A percentile compares a stretch with the other conserved stretches of the same genome.
Conservation (phyloP, 2,329 filamentous ascomycete genomes). For the Penicillium sp. region DNA sequence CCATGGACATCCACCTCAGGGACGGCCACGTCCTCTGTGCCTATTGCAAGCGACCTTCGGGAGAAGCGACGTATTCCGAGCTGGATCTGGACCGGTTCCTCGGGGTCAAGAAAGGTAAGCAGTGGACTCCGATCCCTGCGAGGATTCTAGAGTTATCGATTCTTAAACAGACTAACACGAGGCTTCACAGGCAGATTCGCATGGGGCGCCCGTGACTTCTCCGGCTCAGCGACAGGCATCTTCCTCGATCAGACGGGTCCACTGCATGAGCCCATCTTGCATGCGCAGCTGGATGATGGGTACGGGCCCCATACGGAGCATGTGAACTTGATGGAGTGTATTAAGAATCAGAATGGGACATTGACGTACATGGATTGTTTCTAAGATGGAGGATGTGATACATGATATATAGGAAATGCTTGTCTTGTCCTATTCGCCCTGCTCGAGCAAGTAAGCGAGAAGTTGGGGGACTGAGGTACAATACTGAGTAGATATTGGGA, state of each 20-base stretch:
- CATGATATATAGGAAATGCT: neutral
- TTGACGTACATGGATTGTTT: slow-evolving; percentile 22
- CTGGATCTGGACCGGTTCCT: slow-evolving; percentile 18
- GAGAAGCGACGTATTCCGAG: slow-evolving; percentile 19
- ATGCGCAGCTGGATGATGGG: slow-evolving; percentile 13
- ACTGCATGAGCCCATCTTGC: slow-evolving; percentile 15
- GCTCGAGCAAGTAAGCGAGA: neutral
- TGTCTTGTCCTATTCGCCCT: neutral
- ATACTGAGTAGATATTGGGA: neutral
- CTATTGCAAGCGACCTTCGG: slow-evolving; percentile 16
- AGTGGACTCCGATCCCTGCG: neutral
- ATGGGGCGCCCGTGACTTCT: slow-evolving; percentile 17
- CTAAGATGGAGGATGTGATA: slow-evolving; percentile 1
- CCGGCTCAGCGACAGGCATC: slow-evolving; percentile 8
- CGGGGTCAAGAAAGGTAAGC: slow-evolving; percentile 18
- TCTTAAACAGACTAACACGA: neutral
- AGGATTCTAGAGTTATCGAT: neutral
- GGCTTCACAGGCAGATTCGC: slow-evolving; percentile 13
- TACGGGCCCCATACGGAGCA: slow-evolving; percentile 7
- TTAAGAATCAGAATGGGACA: slow-evolving; percentile 22
- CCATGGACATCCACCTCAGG: slow-evolving; percentile 18
- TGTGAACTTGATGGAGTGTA: slow-evolving; percentile 20
- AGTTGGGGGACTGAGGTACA: neutral
- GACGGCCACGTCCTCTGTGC: slow-evolving; percentile 19
- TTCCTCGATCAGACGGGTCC: slow-evolving; percentile 16